Evolutionary conservation across 2,329 filamentous ascomycete species (phyloP).

Genomic region (Scedosporium dehoogii): DNA sequence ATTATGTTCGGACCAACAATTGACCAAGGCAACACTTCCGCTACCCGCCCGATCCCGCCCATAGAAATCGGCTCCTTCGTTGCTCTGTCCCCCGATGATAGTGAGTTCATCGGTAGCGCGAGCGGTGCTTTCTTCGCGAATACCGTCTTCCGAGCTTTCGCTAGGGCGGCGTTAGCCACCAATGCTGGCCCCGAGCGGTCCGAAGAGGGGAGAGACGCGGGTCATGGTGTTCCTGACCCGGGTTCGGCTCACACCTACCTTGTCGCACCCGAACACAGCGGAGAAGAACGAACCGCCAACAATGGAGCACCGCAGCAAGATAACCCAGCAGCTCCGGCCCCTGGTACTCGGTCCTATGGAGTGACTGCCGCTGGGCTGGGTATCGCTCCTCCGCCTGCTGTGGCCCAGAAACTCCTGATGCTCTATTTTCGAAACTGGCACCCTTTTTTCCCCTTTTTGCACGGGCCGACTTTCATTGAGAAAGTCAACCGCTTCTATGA

Average conservation of each 20-base stretch:
- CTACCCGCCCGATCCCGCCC: neutral
- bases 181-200: neutral
- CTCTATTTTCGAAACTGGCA: conserved; percentile 41
- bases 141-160: conserved; percentile 41
- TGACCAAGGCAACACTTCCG: too few species aligned
- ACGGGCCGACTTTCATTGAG: conserved; percentile 36
- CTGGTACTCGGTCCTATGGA: neutral
- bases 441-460: conserved; percentile 40
- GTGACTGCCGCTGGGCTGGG: conserved; percentile 13
- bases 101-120: conserved; percentile 41
- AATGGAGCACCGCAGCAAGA: too few species aligned
- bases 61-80: conserved; percentile 9
- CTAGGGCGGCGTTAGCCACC: conserved; percentile 18
- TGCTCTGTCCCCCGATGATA: conserved; percentile 12
- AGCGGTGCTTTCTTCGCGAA: conserved; percentile 44
- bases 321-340: neutral
- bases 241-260: conserved; percentile 13
- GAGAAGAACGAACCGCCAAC: conserved; percentile 4
- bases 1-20: too few species aligned
- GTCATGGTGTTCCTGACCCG: conserved; percentile 7
- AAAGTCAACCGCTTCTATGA: conserved; percentile 31
- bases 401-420: conserved; percentile 31
- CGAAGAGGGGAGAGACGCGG: neutral
- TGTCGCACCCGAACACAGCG: conserved; percentile 8
- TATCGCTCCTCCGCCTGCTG: conserved; percentile 16